Evolutionary conservation across 2,329 filamentous ascomycete species (phyloP), one percentile per base, ranked within the genome.

Genomic region (Aspergillus proliferans): DNA sequence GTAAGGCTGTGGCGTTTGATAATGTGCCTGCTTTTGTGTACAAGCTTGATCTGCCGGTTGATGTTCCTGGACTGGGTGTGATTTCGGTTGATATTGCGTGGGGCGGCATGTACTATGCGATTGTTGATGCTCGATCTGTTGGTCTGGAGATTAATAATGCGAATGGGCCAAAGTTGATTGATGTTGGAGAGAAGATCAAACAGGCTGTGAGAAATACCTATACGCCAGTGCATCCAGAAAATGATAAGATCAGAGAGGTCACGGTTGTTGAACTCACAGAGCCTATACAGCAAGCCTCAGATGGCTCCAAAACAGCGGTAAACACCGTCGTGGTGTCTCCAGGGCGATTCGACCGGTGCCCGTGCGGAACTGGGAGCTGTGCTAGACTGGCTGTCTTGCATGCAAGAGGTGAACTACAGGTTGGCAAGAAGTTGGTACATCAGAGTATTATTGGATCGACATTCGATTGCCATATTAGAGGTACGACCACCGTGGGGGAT

Each of bases 291-390:
- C 34, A 46, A 3, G 2, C 47, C 55, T 28, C 45, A 48, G 34
- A 41, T 9, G 39, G 39, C 4, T 18, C 15, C 8, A 71, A 68
- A 44, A 51, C 52, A 1, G 66, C 67, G 6, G 59, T 60, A 5
- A 71, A 74, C 47, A 65, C 73, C 0, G 71, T 74, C 5, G 67
- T 76, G 1, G 71, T 76, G 3, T 68, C 69, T 0, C 73, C 73
- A 0, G 72, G 73, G 0, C 56, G 73, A 6, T 63, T 75, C 18
- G 74, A 76, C 50, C 54, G 73, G 12, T 73, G 72, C 49, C 74
- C 72, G 1, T 74, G 72, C 39, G 74, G 74, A 4, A 76, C 71
- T 0, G 73, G 73, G 1, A 75, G 67, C 0, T 71, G 65, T 47
- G 71, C 73, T 0, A 58, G 73, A 6, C 60, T 76, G 56, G 73